Percentiles rank a stretch among this genome's conserved stretches.
Evolutionary conservation across 352 stramenopile genomes (phyloP).

Genomic region (Saprolegnia diclina): DNA sequence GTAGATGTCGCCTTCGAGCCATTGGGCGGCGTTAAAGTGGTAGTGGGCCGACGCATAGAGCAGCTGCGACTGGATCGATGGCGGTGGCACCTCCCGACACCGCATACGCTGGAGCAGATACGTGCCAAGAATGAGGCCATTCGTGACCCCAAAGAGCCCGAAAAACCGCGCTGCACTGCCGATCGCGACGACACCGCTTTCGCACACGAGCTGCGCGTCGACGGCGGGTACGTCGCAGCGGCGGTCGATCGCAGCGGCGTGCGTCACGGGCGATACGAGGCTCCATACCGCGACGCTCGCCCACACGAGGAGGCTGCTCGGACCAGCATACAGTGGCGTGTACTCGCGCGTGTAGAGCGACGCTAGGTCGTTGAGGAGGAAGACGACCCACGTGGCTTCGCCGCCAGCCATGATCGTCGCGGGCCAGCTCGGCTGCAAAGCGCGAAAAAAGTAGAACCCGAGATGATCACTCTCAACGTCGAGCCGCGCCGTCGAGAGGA

Average conservation of each 20-base stretch:
- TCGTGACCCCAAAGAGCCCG: neutral
- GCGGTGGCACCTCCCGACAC: neutral
- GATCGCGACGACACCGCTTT: neutral
- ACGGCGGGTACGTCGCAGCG: neutral
- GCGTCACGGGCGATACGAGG: neutral
- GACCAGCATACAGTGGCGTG: neutral
- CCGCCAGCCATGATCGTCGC: neutral
- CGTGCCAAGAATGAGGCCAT: neutral
- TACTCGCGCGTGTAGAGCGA: neutral
- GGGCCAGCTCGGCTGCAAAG: neutral
- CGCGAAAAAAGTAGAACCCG: neutral
- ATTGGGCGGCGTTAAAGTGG: neutral
- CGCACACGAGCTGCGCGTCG: neutral
- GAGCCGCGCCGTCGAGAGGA: constrained; percentile 1
- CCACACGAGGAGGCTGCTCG: neutral
- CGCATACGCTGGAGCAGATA: neutral
- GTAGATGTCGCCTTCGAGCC: constrained; percentile 2
- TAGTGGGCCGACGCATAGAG: constrained; percentile 9
- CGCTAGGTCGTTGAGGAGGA: constrained; percentile 1
- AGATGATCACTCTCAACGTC: neutral
- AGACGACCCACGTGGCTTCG: constrained; percentile 10
- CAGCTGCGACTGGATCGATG: neutral
- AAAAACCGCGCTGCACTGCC: neutral
- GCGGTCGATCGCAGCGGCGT: neutral
- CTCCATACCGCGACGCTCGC: neutral